These are phyloP conservation scores for Penicillium occitanis DNA, from an alignment of 2,329 filamentous ascomycete genomes.

Conservation along the genomic window DNA sequence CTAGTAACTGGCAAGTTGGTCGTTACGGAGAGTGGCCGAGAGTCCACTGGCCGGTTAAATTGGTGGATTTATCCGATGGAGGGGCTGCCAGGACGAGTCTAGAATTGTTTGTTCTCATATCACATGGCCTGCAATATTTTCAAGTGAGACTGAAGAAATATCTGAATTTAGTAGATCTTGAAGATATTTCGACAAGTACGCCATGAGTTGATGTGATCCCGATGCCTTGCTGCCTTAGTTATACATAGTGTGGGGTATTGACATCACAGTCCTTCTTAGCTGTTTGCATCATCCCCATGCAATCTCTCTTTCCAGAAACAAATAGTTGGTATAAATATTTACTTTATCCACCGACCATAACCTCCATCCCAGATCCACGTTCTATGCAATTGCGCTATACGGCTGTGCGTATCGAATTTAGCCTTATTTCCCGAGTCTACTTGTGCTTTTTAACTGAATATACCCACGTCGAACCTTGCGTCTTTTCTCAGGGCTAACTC, in stretches of 20 bases:
- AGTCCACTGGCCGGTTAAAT: conserved; percentile 9
- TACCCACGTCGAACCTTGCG: neutral
- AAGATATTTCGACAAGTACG: too few species aligned
- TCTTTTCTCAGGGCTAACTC: neutral
- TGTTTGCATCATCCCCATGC: conserved; percentile 1
- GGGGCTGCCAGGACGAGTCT: neutral
- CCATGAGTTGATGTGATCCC: too few species aligned
- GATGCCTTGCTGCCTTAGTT: neutral
- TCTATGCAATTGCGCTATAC: neutral
- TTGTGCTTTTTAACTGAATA: neutral
- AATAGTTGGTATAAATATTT: neutral
- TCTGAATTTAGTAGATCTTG: too few species aligned
- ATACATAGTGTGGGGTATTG: conserved; percentile 1
- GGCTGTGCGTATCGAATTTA: neutral
- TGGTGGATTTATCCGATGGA: conserved; percentile 8
- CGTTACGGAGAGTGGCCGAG: neutral
- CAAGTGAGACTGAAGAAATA: neutral
- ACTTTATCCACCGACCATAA: neutral
- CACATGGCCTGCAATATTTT: neutral
- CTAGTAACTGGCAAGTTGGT: neutral
- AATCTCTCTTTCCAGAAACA: neutral
- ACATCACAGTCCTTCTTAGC: neutral
- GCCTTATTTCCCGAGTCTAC: conserved; percentile 8
- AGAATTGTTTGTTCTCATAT: neutral
- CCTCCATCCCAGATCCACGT: neutral